These are phyloP conservation scores for Hanseniaspora jakobsenii DNA, from an alignment of 805 yeast genomes.

Conservation along the genomic window DNA sequence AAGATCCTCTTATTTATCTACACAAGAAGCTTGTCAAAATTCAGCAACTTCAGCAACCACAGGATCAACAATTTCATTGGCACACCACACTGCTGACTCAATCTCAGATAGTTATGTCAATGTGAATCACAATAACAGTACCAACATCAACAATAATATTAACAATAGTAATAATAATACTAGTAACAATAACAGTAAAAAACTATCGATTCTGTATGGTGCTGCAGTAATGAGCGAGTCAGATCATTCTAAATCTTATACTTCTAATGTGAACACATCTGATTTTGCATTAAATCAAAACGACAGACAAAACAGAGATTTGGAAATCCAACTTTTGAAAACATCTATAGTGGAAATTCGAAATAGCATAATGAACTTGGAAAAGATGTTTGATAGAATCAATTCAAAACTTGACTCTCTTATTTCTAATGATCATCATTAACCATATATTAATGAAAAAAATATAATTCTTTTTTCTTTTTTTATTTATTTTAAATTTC, in stretches of 20 bases:
- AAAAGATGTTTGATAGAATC: not conserved
- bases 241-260: not conserved
- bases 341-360: not conserved
- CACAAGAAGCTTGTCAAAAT: not conserved
- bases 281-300: not conserved
- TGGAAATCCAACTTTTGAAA: conserved; percentile 7
- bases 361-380: not conserved
- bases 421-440: not conserved
- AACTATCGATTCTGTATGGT: conserved; percentile 9
- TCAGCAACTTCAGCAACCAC: conserved; percentile 6
- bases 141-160: not conserved
- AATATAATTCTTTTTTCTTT: too few relatives aligned
- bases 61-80: not conserved
- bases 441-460: not conserved
- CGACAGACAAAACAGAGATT: not conserved
- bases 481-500: too few relatives aligned
- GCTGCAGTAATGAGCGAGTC: conserved; percentile 11
- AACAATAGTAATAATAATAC: not conserved
- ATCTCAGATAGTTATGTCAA: not conserved
- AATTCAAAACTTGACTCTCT: not conserved
- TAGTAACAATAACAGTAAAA: not conserved
- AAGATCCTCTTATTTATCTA: conserved; percentile 1
- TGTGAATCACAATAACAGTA: too few relatives aligned
- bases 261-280: not conserved
- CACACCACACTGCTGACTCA: not conserved